Evolutionary conservation across 257 asterid genomes (phyloP), one percentile per base, ranked within the genome.

Genomic region (Leptodermis oblonga): DNA sequence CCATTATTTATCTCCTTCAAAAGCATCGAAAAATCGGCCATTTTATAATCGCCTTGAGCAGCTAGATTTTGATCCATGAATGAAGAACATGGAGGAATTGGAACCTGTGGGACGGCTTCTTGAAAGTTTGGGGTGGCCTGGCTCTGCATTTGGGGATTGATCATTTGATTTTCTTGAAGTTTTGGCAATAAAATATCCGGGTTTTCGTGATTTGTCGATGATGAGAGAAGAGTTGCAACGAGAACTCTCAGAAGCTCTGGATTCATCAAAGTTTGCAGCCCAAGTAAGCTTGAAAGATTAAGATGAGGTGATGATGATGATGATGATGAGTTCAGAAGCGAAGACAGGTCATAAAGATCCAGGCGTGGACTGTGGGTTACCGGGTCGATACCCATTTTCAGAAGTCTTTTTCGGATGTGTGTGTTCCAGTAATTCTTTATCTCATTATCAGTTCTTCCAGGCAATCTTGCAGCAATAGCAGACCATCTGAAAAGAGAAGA

Each of bases 361-460:
- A 90, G 81, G 4, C 96, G 88, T 0, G 92, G 96, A 59, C 88
- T 87, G 28, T 90, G 97, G 9, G 97, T 90, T 33, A 88, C 95
- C 17, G 97, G 97, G 56, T 90, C 97, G 46, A 90, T 87, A 65
- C 97, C 96, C 71, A 63, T 90, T 34, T 80, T 73, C 5, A 90
- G 77, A 36, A 90, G 91, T 75, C 97, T 83, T 74, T 90, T 90
- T 22, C 96, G 70, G 12, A 90, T 85, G 73, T 87, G 92, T 0
- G 97, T 90, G 73, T 90, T 90, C 97, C 96, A 90, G 15, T 86
- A 86, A 54, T 90, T 90, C 95, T 90, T 90, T 79, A 90, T 85
- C 61, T 90, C 97, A 12, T 90, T 90, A 65, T 90, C 97, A 0
- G 97, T 90, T 62, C 97, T 82, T 58, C 97, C 97, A 0, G 97